Conservation (phyloP, 1,284 basidiomycete species). For the Rhodotorula sp. region DNA sequence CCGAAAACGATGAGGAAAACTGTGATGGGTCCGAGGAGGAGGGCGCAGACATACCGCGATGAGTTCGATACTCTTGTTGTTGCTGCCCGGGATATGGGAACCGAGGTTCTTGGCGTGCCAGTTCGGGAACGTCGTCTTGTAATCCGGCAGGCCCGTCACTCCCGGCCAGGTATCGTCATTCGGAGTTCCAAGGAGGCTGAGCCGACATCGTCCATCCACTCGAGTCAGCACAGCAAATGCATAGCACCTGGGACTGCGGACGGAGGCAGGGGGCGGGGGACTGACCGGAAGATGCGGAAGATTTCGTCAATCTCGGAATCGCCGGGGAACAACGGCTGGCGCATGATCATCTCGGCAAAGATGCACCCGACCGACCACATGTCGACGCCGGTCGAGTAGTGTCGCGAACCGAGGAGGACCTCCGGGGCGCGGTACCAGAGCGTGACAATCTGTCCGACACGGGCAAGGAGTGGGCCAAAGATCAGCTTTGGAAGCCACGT, state of each 20-base stretch:
- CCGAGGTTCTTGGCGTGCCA: slow-evolving; percentile 69
- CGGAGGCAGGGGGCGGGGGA: slow-evolving; percentile 16
- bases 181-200: slow-evolving; percentile 88
- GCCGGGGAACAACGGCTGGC: slow-evolving; percentile 90
- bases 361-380: slow-evolving; percentile 99
- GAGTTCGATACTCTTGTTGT: slow-evolving; percentile 70
- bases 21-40: background rate
- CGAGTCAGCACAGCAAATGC: background rate
- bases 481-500: background rate
- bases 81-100: slow-evolving; percentile 60
- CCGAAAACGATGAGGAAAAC: background rate
- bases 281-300: slow-evolving; percentile 93
- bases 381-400: slow-evolving; percentile 95
- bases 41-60: slow-evolving; percentile 52
- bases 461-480: background rate
- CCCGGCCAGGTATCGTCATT: slow-evolving; percentile 91
- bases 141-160: slow-evolving; percentile 83
- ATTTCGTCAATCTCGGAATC: slow-evolving; percentile 99
- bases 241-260: background rate
- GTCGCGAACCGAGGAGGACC: slow-evolving; percentile 87
- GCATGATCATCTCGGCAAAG: slow-evolving; percentile 89
- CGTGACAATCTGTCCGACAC: slow-evolving; percentile 74
- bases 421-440: slow-evolving; percentile 98
- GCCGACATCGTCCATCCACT: background rate
- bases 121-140: slow-evolving; percentile 94